These are phyloP conservation scores for Backusella luteola DNA, from an alignment of 192 early-diverging fungal species.

Conservation along the genomic window DNA sequence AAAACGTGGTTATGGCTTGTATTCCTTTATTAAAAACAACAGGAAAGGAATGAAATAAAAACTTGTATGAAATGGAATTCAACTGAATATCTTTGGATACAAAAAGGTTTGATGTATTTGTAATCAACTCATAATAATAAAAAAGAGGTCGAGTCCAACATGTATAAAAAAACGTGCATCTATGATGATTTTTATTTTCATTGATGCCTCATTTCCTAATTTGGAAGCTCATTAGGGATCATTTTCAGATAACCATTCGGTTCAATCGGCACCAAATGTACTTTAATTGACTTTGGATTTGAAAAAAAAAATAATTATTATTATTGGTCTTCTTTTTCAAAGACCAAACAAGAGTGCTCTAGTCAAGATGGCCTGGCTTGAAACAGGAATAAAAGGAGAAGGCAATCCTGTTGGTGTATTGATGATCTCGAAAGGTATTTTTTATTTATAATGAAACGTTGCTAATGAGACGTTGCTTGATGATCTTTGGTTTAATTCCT, in stretches of 20 bases:
- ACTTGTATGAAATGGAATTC: not conserved
- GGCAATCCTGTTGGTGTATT: no score
- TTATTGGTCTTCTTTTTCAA: no score
- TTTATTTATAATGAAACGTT: no score
- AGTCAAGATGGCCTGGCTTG: no score
- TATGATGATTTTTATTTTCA: constrained; percentile 30
- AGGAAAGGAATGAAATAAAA: not conserved
- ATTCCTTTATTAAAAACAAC: not conserved
- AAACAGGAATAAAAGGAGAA: no score
- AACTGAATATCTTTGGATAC: not conserved
- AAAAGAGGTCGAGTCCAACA: not conserved
- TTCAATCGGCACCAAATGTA: not conserved
- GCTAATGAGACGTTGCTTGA: no score
- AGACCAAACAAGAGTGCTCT: no score
- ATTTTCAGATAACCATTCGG: not conserved
- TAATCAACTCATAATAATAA: not conserved
- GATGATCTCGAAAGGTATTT: no score
- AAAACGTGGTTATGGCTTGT: not conserved
- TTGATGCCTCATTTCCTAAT: not conserved
- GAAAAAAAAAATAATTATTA: no score
- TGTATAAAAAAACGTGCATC: not conserved
- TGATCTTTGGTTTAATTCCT: no score
- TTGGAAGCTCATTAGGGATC: not conserved
- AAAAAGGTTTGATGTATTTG: not conserved
- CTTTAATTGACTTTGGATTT: no score